Conservation (phyloP, 768 basidiomycete species). For the Tricholomella constricta region DNA sequence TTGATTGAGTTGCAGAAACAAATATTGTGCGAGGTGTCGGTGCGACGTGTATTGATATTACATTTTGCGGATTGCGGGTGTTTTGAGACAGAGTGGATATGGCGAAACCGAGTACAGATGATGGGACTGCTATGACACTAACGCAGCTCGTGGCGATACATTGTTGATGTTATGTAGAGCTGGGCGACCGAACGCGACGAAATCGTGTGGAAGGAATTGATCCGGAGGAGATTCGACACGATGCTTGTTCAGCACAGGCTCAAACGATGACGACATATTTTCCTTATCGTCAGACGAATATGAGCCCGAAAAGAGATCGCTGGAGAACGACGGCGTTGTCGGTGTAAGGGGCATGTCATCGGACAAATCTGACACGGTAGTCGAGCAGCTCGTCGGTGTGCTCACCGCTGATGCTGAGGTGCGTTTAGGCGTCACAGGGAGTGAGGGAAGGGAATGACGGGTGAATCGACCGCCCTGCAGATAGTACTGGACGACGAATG, state of each 20-base stretch:
- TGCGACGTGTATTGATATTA: constrained; percentile 74
- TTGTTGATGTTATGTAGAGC: constrained; percentile 79
- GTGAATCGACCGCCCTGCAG: constrained; percentile 81
- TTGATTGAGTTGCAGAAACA: constrained; percentile 65
- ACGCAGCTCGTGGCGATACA: constrained; percentile 57
- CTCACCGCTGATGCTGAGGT: constrained; percentile 55
- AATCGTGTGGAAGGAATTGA: constrained; percentile 80
- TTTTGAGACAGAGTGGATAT: constrained; percentile 50
- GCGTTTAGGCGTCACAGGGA: constrained; percentile 72
- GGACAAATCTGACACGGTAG: constrained; percentile 71
- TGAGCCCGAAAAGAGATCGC: constrained; percentile 52
- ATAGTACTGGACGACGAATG: constrained; percentile 91
- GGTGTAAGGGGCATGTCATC: constrained; percentile 87
- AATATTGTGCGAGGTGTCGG: constrained; percentile 61
- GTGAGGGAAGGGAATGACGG: constrained; percentile 44
- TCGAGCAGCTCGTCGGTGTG: constrained; percentile 77
- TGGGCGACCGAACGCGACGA: constrained; percentile 75
- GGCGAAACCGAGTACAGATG: constrained; percentile 38
- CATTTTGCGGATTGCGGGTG: constrained; percentile 70
- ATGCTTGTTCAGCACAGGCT: constrained; percentile 73
- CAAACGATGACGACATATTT: constrained; percentile 70
- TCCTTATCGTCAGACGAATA: constrained; percentile 77
- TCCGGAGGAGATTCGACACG: constrained; percentile 69
- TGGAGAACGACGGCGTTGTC: constrained; percentile 67
- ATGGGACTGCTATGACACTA: constrained; percentile 57